A percentile compares a stretch with the other conserved stretches of the same genome.
Conservation (phyloP, 371 early-diverging fungal species). For the Phascolomyces articulosus region DNA sequence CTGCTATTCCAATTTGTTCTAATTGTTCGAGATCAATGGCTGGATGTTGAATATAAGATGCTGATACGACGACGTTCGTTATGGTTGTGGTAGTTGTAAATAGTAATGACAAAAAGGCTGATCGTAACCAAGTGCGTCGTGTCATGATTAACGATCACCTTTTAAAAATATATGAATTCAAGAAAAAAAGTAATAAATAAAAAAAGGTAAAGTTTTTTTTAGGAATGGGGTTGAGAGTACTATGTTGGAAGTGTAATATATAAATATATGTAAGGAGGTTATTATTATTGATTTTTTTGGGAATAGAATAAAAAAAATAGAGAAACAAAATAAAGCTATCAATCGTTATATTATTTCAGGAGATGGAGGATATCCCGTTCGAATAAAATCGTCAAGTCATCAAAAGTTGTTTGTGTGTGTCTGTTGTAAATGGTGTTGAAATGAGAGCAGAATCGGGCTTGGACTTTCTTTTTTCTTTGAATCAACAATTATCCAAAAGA, state of each 20-base stretch:
- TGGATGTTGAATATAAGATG: constrained; percentile 37
- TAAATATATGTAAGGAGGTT: neutral
- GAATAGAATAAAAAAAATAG: neutral
- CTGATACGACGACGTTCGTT: neutral
- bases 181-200: neutral
- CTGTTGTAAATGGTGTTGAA: too few relatives aligned
- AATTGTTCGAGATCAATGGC: constrained; percentile 36
- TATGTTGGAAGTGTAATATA: too few relatives aligned
- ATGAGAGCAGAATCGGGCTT: constrained; percentile 1
- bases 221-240: neutral
- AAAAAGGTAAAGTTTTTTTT: too few relatives aligned
- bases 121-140: constrained; percentile 1
- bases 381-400: constrained; percentile 1
- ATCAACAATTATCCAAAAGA: neutral
- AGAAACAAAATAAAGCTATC: constrained; percentile 4
- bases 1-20: constrained; percentile 41
- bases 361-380: constrained; percentile 15
- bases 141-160: constrained; percentile 5
- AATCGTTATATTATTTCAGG: constrained; percentile 14
- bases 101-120: neutral
- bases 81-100: neutral
- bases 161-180: neutral
- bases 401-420: neutral
- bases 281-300: neutral
- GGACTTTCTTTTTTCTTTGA: constrained; percentile 2